phyloP scores from a whole-genome alignment of 257 asterid species.

The Solanum pennellii region DNA sequence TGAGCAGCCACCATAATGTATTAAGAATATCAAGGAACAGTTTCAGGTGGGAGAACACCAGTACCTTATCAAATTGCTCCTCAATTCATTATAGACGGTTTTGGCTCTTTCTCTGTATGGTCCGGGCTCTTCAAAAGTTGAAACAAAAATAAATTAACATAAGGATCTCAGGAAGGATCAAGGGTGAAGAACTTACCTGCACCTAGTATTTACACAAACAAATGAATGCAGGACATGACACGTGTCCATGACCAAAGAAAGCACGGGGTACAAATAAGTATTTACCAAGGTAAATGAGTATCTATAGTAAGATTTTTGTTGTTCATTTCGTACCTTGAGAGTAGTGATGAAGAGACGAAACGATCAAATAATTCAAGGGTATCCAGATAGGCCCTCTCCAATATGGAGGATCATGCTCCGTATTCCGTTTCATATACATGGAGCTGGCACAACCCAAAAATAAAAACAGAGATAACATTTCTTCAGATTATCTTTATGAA shows the following conservation, averaged over 20 bases:
- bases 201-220: neutral
- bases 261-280: neutral
- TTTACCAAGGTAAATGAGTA: neutral
- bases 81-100: conserved; percentile 57
- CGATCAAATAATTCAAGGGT: conserved; percentile 91
- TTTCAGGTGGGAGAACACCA: neutral
- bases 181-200: neutral
- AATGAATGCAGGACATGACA: neutral
- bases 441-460: conserved; percentile 33
- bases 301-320: neutral
- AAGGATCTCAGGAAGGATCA: neutral
- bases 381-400: conserved; percentile 99
- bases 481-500: neutral
- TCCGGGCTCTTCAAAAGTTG: conserved; percentile 54
- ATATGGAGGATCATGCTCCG: conserved; percentile 93
- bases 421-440: conserved; percentile 85
- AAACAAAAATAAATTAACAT: neutral
- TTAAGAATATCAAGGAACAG: neutral
- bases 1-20: neutral
- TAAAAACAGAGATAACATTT: neutral
- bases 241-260: neutral
- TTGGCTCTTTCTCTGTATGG: conserved; percentile 73
- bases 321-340: conserved; percentile 46
- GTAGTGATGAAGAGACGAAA: conserved; percentile 74
- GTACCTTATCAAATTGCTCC: conserved; percentile 82